A percentile compares a stretch with the other conserved stretches of the same genome.
These are phyloP conservation scores for Phytopythium aichiense DNA, from an alignment of 352 stramenopile species.

Conservation along the genomic window DNA sequence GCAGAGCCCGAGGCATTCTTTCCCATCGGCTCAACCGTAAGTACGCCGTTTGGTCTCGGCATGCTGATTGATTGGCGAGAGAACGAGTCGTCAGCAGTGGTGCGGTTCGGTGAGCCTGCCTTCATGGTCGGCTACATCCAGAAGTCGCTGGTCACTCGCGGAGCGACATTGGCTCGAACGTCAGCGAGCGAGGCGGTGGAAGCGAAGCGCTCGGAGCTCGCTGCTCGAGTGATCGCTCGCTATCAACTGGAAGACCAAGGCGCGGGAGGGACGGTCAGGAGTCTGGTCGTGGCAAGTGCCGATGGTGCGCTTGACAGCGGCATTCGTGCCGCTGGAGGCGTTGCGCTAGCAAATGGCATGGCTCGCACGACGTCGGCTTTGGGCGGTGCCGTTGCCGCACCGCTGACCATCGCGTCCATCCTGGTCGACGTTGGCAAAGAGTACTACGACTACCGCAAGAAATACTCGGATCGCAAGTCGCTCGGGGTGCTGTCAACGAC, in stretches of 20 bases:
- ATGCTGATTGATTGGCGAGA: slow-evolving; percentile 44
- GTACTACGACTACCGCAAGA: slow-evolving; percentile 77
- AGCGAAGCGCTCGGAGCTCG: slow-evolving; percentile 36
- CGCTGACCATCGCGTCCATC: slow-evolving; percentile 75
- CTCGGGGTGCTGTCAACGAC: slow-evolving; percentile 61
- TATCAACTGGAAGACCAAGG: slow-evolving; percentile 43
- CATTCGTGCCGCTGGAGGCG: slow-evolving; percentile 58
- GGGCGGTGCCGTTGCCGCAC: slow-evolving; percentile 42
- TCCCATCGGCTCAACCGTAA: slow-evolving; percentile 47
- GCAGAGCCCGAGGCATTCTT: slow-evolving; percentile 24
- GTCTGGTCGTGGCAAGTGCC: slow-evolving; percentile 52
- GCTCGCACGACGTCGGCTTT: slow-evolving; percentile 44
- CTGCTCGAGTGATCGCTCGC: slow-evolving; percentile 44
- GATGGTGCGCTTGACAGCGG: slow-evolving; percentile 71
- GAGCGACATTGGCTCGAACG: slow-evolving; percentile 34
- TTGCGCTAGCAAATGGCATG: slow-evolving; percentile 69
- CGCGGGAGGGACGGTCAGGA: slow-evolving; percentile 21
- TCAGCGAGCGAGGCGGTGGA: slow-evolving; percentile 28
- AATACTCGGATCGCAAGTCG: slow-evolving; percentile 58
- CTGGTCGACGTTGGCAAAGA: slow-evolving; percentile 85
- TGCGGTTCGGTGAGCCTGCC: slow-evolving; percentile 29
- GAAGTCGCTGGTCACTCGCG: slow-evolving; percentile 48
- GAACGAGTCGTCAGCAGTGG: slow-evolving; percentile 29
- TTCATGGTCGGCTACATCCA: slow-evolving; percentile 51
- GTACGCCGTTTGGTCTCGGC: slow-evolving; percentile 62